phyloP scores from a whole-genome alignment of 345 rosid genomes.

The Passiflora organensis region DNA sequence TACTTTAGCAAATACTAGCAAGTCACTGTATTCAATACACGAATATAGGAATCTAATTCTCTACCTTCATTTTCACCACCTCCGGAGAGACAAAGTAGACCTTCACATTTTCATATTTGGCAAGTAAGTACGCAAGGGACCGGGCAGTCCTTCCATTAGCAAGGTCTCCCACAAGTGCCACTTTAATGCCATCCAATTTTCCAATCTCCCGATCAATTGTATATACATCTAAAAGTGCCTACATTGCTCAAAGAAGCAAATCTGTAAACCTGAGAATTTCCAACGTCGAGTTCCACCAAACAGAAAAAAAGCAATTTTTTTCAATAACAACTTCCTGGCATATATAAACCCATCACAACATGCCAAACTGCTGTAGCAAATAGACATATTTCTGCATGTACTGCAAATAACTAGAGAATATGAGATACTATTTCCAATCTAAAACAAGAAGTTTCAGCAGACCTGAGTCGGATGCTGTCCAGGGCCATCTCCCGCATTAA shows the following conservation, averaged over 20 bases:
- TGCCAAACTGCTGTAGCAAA: not conserved
- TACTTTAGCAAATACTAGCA: not conserved
- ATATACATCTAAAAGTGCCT: conserved; percentile 93
- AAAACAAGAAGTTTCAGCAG: not conserved
- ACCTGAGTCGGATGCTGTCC: conserved; percentile 99
- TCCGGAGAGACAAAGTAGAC: conserved; percentile 84
- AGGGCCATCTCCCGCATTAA: conserved; percentile 99
- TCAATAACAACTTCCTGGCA: not conserved
- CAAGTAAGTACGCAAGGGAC: conserved; percentile 86
- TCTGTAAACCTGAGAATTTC: not conserved
- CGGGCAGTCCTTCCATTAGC: conserved; percentile 95
- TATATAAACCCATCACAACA: not conserved
- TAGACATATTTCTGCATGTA: not conserved
- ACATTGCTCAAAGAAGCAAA: conserved; percentile 1
- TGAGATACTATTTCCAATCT: no score
- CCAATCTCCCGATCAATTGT: conserved; percentile 87
- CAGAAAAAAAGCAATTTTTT: no score
- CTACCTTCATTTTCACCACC: conserved; percentile 94
- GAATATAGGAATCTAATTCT: not conserved
- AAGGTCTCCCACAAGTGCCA: conserved; percentile 94
- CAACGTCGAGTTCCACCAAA: not conserved
- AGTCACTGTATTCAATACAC: no score
- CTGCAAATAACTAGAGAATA: no score
- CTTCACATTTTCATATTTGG: conserved; percentile 77
- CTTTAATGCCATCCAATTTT: conserved; percentile 77